Conservation (phyloP, 2,329 filamentous ascomycete species). For the Diplocarpon mali region DNA sequence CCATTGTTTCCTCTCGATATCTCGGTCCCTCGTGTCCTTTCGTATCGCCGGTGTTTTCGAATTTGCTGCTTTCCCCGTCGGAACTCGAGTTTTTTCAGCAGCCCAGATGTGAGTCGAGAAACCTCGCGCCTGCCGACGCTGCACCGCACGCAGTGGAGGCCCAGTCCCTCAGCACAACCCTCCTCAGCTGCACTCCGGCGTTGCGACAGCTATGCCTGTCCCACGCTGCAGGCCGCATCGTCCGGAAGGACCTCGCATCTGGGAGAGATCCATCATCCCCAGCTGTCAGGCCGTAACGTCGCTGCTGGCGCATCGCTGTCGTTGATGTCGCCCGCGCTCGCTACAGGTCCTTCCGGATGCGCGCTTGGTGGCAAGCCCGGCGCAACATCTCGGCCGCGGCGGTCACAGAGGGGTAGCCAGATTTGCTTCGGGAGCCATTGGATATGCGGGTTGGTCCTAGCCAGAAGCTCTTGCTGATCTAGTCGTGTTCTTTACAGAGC, state of each 20-base stretch:
- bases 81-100: conserved; percentile 22
- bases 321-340: conserved; percentile 12
- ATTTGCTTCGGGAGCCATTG: conserved; percentile 6
- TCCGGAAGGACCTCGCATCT: conserved; percentile 11
- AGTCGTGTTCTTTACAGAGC: conserved; percentile 17
- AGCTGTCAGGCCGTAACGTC: conserved; percentile 10
- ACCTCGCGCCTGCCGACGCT: conserved; percentile 20
- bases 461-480: conserved; percentile 19
- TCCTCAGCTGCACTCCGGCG: conserved; percentile 9
- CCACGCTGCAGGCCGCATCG: conserved; percentile 5
- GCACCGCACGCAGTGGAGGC: conserved; percentile 21
- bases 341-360: conserved; percentile 12
- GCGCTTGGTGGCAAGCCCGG: conserved; percentile 21
- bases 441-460: background rate
- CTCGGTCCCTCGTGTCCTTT: conserved; percentile 27
- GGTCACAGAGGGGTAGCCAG: conserved; percentile 4
- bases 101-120: conserved; percentile 22
- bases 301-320: conserved; percentile 23
- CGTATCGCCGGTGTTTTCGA: conserved; percentile 28
- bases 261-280: conserved; percentile 15
- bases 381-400: conserved; percentile 17
- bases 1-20: conserved; percentile 28
- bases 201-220: conserved; percentile 6
- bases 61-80: conserved; percentile 25
- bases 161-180: conserved; percentile 19